Base-by-base conservation (phyloP, 495 filamentous ascomycete genomes). In the Lasiosphaeria hispida region DNA sequence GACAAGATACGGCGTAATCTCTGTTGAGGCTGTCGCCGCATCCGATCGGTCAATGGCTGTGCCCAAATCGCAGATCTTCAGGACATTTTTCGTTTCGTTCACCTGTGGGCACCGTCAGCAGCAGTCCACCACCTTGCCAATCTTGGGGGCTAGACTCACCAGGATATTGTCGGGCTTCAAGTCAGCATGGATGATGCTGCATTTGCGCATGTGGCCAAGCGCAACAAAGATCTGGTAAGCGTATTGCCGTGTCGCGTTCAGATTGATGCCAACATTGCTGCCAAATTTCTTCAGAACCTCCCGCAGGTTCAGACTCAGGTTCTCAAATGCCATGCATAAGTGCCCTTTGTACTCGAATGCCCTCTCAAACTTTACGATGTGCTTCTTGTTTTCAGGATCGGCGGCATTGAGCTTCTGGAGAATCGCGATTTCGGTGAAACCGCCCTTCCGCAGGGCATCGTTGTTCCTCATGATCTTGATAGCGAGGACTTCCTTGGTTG, bases 81-180 rank as follows among this genome's bases (percentile, higher is more conserved):
- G 82, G 17, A 91, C 63, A 56, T 88, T 96, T 49, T 89, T 87
- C 47, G 80, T 82, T 61, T 96, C 92, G 62, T 92, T 96, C 55
- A 93, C 87, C 82, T 82, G 51, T 5, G 15, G 11, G 30, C 23
- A 45, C 19, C 23, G 35, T 55, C n/a, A 49, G 61, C 35, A 60
- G 51, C 48, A 45, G 38, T 10, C 34, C 39, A 55, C 6, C 19
- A 9, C 10, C n/a, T n/a, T 5, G 9, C 23, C 14, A 33, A 14
- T 37, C 10, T 0, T 43, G 35, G 13, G 10, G 48, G 19, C 18
- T 11, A 37, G 33, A 60, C 76, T 58, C 69, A 82, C 86, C 62
- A 98, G 78, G 35, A 98, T 88, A 65, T 98, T 98, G 82, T 98
- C 94, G 4, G 94, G 94, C 69, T 98, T 98, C 59, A 98, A 71